Conservation (phyloP, 257 asterid species). For the Orobanche coerulescens region DNA sequence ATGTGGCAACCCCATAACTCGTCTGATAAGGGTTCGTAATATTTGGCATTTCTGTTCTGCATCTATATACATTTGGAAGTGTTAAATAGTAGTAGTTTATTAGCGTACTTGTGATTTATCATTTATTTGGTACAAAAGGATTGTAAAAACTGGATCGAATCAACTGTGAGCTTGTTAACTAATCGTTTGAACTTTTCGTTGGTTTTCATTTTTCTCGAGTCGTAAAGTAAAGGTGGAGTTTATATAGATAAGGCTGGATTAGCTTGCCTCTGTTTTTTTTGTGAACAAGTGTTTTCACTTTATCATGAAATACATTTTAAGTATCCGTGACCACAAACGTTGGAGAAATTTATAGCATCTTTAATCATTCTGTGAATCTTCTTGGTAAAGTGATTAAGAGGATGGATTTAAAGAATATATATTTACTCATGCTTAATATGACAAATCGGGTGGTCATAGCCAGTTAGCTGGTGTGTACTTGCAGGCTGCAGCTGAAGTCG, state of each 20-base stretch:
- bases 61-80: not conserved
- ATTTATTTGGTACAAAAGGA: conserved; percentile 2
- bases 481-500: conserved; percentile 15
- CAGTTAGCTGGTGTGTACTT: conserved; percentile 5
- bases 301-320: not conserved
- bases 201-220: not conserved
- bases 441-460: not conserved
- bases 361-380: conserved; percentile 8
- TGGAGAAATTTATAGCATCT: not conserved
- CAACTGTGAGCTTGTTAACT: conserved; percentile 10
- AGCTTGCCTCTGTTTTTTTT: not conserved
- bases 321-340: not conserved
- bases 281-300: not conserved
- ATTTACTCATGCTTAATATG: not conserved
- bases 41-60: not conserved
- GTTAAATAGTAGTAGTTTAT: not conserved
- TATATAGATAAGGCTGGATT: not conserved
- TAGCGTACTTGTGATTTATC: not conserved
- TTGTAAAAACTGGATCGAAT: not conserved
- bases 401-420: not conserved
- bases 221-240: not conserved
- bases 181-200: not conserved
- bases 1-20: conserved; percentile 71
- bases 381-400: not conserved
- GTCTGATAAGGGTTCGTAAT: conserved; percentile 58